Evolutionary conservation across 2,329 filamentous ascomycete species (phyloP), one percentile per base, ranked within the genome.

Genomic region (Colletotrichum tamarilloi): DNA sequence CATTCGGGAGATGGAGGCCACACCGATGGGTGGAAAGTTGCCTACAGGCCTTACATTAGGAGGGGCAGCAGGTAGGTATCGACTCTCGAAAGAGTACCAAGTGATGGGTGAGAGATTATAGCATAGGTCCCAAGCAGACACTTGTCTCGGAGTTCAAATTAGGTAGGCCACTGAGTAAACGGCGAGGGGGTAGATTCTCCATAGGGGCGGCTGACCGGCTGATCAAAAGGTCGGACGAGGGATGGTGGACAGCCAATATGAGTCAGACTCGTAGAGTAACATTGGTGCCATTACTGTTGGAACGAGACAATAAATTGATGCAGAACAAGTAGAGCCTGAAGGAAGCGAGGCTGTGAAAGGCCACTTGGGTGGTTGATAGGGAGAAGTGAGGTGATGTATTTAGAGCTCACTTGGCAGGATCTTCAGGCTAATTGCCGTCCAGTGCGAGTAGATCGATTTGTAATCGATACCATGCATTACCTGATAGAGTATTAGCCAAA

Each of bases 91-190:
- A 38, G 28, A 14, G n/a, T n/a, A 14, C 8, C 19, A 60, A 49
- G 16, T 32, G 60, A 30, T 2, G 5, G 2, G n/a, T 32, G 19
- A 30, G 38, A 35, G 56, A 19, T 22, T 30, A 2, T 14, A 26
- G 42, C 16, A 67, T 4, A 11, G 65, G 1, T 3, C 1, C 30
- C 32, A 24, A 24, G 12, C 42, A 24, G 22, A 19, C 5, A 19
- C 38, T 38, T 57, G 46, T 65, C 60, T 64, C 32, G 55, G 46
- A 56, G 64, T 65, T 53, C 68, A 46, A 71, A 68, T 60, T 22
- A 35, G 38, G 24, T 28, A 52, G 53, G 24, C 26, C 28, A 12
- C 30, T 5, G 30, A 32, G 24, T 28, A 11, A 26, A 28, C 24
- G n/a, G 30, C 53, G 24, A 22, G 22, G 22, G 55, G 30, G 9